These are phyloP conservation scores for Moesziomyces parantarcticus DNA, from an alignment of 1,284 basidiomycete species.

Conservation along the genomic window DNA sequence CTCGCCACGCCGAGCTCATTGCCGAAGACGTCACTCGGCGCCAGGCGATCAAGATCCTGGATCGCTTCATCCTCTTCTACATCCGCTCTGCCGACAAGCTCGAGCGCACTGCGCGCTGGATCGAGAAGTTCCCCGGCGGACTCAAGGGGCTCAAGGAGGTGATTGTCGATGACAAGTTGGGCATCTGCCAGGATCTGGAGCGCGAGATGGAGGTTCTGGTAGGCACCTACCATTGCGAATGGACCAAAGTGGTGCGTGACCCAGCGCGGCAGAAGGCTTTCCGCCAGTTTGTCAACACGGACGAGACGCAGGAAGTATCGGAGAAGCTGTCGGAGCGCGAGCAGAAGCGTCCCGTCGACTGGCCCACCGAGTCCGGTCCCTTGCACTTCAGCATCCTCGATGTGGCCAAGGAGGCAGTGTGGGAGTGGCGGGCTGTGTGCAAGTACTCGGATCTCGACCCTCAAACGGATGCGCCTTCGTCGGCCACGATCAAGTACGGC, in stretches of 20 bases:
- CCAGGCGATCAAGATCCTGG: conserved; percentile 74
- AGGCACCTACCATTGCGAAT: conserved; percentile 78
- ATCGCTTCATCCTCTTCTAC: conserved; percentile 78
- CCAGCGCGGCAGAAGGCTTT: conserved; percentile 74
- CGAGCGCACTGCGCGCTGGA: conserved; percentile 79
- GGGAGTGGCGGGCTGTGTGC: conserved; percentile 75
- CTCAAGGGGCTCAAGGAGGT: conserved; percentile 76
- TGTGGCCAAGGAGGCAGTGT: conserved; percentile 72
- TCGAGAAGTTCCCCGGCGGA: conserved; percentile 79
- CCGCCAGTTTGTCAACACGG: conserved; percentile 78
- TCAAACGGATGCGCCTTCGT: conserved; percentile 71
- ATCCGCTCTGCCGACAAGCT: conserved; percentile 75
- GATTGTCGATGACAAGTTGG: conserved; percentile 79
- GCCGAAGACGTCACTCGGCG: conserved; percentile 67
- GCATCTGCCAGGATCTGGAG: conserved; percentile 79
- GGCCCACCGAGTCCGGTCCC: conserved; percentile 74
- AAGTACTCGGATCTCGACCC: conserved; percentile 72
- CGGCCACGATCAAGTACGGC: conserved; percentile 76
- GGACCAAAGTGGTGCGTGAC: conserved; percentile 76
- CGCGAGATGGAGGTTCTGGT: conserved; percentile 77
- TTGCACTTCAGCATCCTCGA: conserved; percentile 71
- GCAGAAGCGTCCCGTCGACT: conserved; percentile 77
- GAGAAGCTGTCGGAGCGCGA: conserved; percentile 76
- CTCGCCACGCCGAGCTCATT: conserved; percentile 73
- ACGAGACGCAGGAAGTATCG: conserved; percentile 72